Percentiles rank a stretch among this genome's conserved stretches.
phyloP scores from a whole-genome alignment of 768 basidiomycete genomes.

The Mycena kentingensis region DNA sequence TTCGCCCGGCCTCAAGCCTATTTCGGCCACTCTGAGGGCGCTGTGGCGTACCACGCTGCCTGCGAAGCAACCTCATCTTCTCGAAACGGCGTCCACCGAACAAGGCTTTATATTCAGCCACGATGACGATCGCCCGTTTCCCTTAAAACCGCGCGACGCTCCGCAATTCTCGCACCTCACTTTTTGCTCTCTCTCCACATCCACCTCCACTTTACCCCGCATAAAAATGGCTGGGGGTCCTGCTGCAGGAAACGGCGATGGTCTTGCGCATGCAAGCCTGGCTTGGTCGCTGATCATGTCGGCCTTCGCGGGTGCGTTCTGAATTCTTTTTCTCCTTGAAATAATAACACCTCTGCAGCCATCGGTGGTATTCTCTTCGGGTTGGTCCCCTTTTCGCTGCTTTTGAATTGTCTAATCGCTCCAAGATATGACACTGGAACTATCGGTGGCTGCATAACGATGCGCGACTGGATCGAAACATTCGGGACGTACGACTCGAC shows the following conservation, averaged over 20 bases:
- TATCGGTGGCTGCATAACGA: conserved; percentile 58
- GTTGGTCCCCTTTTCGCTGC: not conserved
- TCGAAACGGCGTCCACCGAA: no score
- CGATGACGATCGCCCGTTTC: no score
- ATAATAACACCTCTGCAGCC: conserved; percentile 2
- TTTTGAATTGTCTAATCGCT: conserved; percentile 3
- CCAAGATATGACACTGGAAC: conserved; percentile 65
- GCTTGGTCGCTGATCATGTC: conserved; percentile 41
- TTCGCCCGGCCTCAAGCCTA: no score
- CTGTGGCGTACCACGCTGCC: no score
- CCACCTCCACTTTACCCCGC: not conserved
- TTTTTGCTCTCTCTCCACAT: no score
- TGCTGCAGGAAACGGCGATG: conserved; percentile 32
- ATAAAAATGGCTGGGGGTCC: conserved; percentile 35
- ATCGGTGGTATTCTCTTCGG: conserved; percentile 25
- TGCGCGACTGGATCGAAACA: conserved; percentile 45
- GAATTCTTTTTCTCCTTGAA: not conserved
- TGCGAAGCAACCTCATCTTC: no score
- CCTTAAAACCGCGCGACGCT: no score
- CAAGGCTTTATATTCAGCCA: no score
- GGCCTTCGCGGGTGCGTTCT: conserved; percentile 37
- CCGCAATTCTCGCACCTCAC: no score
- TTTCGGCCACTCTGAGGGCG: no score
- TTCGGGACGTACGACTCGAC: conserved; percentile 32
- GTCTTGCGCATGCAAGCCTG: conserved; percentile 31